Percentiles rank a stretch among this genome's conserved stretches.
Conservation (phyloP, 1,139 yeast genomes). For the Kodamaea fungicola region DNA sequence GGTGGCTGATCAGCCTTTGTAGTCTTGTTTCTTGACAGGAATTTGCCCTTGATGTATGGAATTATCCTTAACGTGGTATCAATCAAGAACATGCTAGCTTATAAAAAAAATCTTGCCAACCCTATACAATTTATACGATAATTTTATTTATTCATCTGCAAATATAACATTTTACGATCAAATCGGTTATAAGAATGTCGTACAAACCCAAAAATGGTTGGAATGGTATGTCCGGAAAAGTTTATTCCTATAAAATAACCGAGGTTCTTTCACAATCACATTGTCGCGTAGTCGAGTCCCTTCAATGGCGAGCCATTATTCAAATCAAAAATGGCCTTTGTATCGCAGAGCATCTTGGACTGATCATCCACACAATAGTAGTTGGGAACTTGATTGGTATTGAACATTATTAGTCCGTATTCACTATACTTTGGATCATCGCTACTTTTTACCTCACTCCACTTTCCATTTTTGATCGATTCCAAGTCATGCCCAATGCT, state of each 20-base stretch:
- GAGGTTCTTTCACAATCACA: not conserved
- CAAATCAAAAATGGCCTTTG: conserved; percentile 1
- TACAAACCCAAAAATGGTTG: not conserved
- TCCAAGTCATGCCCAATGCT: not conserved
- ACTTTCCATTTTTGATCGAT: not conserved
- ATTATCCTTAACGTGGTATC: conserved; percentile 4
- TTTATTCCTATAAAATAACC: not conserved
- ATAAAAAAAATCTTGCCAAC: not conserved
- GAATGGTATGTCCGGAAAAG: not conserved
- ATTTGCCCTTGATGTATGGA: conserved; percentile 4
- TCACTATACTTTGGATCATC: conserved; percentile 4
- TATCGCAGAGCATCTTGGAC: conserved; percentile 12
- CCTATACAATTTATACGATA: not conserved
- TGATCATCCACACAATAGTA: conserved; percentile 17
- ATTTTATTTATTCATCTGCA: not conserved
- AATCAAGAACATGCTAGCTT: conserved; percentile 4
- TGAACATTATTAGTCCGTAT: conserved; percentile 17
- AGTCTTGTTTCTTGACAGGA: conserved; percentile 1
- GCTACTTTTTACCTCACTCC: conserved; percentile 4
- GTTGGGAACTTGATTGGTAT: conserved; percentile 11
- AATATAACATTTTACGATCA: not conserved
- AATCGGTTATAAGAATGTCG: not conserved
- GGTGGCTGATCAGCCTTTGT: not conserved
- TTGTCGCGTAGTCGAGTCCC: not conserved
- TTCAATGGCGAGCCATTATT: not conserved